Conservation (phyloP, 495 filamentous ascomycete genomes). For the Penicillium subrubescens region DNA sequence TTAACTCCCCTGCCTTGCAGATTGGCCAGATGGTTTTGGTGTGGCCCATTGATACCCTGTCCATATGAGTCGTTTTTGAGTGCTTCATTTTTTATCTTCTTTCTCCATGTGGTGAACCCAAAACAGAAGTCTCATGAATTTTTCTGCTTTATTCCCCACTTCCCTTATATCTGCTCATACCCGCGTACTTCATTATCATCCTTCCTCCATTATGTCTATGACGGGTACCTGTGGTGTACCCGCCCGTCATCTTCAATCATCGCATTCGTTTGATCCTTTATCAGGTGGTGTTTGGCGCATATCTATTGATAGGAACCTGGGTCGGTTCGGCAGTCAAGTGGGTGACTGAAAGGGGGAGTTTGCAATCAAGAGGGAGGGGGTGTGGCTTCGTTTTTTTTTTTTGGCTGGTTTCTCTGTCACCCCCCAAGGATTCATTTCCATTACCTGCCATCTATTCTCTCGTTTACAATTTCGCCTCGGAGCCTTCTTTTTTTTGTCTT, state of each 20-base stretch:
- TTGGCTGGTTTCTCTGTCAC: neutral
- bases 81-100: slow-evolving; percentile 11
- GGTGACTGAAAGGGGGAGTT: slow-evolving; percentile 31
- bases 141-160: slow-evolving; percentile 11
- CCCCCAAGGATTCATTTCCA: slow-evolving; percentile 3
- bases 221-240: neutral
- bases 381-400: slow-evolving; percentile 17
- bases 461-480: slow-evolving; percentile 14
- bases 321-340: slow-evolving; percentile 28
- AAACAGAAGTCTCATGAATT: slow-evolving; percentile 10
- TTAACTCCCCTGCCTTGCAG: slow-evolving; percentile 24
- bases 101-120: slow-evolving; percentile 1
- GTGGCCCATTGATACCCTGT: slow-evolving; percentile 35
- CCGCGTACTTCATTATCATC: slow-evolving; percentile 15
- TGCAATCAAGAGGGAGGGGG: slow-evolving; percentile 21
- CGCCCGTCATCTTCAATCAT: slow-evolving; percentile 9
- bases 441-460: slow-evolving; percentile 25
- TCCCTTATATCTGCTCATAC: slow-evolving; percentile 19
- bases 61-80: slow-evolving; percentile 29
- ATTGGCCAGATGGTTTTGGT: slow-evolving; percentile 24
- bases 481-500: slow-evolving; percentile 9
- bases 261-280: slow-evolving; percentile 30
- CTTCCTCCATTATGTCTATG: neutral
- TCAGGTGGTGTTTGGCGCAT: slow-evolving; percentile 31
- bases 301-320: slow-evolving; percentile 19